Percentiles rank a stretch among this genome's conserved stretches.
Evolutionary conservation across 768 basidiomycete genomes (phyloP).

Genomic region (Imleria badia): DNA sequence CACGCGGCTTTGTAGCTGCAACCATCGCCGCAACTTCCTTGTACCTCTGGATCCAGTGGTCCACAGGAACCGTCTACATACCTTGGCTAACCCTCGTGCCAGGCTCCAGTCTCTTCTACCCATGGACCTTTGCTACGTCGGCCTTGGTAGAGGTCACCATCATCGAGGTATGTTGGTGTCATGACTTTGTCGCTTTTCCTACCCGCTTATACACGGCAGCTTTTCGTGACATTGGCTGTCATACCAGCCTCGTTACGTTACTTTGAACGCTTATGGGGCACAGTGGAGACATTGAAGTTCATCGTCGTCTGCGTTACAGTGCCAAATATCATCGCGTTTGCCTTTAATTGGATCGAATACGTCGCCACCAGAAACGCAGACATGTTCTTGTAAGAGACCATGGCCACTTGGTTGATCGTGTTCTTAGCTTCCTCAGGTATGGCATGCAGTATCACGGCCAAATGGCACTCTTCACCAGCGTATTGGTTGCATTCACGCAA

Average conservation of each 20-base stretch:
- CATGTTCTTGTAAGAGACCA: slow-evolving; percentile 67
- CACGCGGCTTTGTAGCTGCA: slow-evolving; percentile 65
- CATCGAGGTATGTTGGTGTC: slow-evolving; percentile 64
- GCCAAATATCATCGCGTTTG: slow-evolving; percentile 87
- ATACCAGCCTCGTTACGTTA: slow-evolving; percentile 86
- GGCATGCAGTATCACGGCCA: slow-evolving; percentile 91
- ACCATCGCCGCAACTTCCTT: slow-evolving; percentile 58
- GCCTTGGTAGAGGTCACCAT: slow-evolving; percentile 82
- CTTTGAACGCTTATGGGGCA: slow-evolving; percentile 93
- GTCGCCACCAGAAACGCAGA: slow-evolving; percentile 67
- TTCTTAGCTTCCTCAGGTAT: slow-evolving; percentile 51
- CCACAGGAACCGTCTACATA: slow-evolving; percentile 40
- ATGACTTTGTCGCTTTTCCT: not conserved
- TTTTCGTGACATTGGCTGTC: slow-evolving; percentile 70
- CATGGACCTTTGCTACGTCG: slow-evolving; percentile 93
- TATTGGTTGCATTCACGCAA: slow-evolving; percentile 96
- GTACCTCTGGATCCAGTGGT: slow-evolving; percentile 66
- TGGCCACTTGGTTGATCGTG: slow-evolving; percentile 4
- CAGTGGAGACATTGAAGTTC: slow-evolving; percentile 82
- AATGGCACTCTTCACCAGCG: slow-evolving; percentile 84
- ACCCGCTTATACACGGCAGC: slow-evolving; percentile 43
- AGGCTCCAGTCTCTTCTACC: slow-evolving; percentile 76
- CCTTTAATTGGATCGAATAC: slow-evolving; percentile 87
- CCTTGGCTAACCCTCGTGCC: slow-evolving; percentile 82
- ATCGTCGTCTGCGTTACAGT: slow-evolving; percentile 72